Base-by-base conservation (phyloP, 306 rosid species). In the Acacia confusa region DNA sequence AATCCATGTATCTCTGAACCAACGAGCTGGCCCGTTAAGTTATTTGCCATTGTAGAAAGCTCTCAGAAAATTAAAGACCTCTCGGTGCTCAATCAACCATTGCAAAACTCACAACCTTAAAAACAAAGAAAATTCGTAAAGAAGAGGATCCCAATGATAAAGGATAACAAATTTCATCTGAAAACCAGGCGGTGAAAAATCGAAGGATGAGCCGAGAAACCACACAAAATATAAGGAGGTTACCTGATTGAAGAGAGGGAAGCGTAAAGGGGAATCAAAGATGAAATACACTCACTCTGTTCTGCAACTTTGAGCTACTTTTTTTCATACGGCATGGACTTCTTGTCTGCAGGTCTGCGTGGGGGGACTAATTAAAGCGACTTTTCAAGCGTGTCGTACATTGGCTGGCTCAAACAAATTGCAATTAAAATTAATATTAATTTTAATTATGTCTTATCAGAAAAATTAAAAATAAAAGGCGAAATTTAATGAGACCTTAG, bases 1-100 rank as follows among this genome's bases (percentile, higher is more conserved):
- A 96, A 96, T 9, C 99, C 99, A 93, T 93, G 99, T 84, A 96
- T 93, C 81, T 96, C 97, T 4, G 98, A 55, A 76, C 93, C 92
- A 43, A 84, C 89, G 28, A 96, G 94, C 75, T 28, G 88, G 34
- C 88, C 93, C 3, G 86, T 90, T 79, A 82, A 89, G 47, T 64
- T 80, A 20, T 38, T 79, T 32, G 79, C 86, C 93, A 86, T 88
- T 43, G 75, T 24, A 55, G 68, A 86, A 89, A 82, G 67, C 90
- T 74, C 84, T 45, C 30, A 71, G 70, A 58, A 86, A 76, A 27
- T 53, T 41, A 10, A 48, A 20, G 24, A 13, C 68, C 69, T 40
- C 76, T 82, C 82, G 55, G 38, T 17, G 50, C 83, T 80, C 65
- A 76, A 48, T 70, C 73, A 75, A 80, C 76, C 72, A 70, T 74